phyloP scores from a whole-genome alignment of 2,329 filamentous ascomycete genomes.

The Curvularia spicifera region DNA sequence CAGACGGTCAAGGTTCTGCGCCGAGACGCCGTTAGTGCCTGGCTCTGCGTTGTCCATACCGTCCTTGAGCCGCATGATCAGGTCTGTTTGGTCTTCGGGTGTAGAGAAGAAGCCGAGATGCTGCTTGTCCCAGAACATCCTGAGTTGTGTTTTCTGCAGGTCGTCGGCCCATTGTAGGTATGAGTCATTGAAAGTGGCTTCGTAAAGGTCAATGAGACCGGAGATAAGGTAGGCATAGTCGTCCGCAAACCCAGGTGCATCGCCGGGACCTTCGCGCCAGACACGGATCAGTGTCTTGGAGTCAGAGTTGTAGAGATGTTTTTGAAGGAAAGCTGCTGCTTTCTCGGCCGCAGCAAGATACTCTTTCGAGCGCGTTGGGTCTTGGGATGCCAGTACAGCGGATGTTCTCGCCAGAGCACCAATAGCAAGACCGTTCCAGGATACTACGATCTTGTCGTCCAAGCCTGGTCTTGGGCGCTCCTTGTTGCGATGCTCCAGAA shows the following conservation, averaged over 20 bases:
- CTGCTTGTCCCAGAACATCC: conserved; percentile 75
- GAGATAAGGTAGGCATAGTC: conserved; percentile 91
- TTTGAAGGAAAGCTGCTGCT: conserved; percentile 74
- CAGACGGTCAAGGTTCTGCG: conserved; percentile 84
- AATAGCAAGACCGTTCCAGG: conserved; percentile 89
- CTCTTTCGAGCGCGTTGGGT: conserved; percentile 61
- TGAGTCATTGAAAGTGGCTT: conserved; percentile 76
- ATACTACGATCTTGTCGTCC: conserved; percentile 86
- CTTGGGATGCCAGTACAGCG: conserved; percentile 68
- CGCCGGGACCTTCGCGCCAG: conserved; percentile 70
- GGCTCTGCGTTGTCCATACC: conserved; percentile 94
- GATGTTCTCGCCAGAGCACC: conserved; percentile 78
- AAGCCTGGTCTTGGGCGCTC: conserved; percentile 78
- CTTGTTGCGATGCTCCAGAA: conserved; percentile 73
- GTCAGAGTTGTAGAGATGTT: conserved; percentile 72
- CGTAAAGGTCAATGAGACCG: conserved; percentile 83
- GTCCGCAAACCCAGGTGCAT: conserved; percentile 80
- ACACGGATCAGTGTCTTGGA: conserved; percentile 73
- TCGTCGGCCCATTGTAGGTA: conserved; percentile 82
- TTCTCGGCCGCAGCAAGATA: conserved; percentile 72
- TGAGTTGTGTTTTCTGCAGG: conserved; percentile 78
- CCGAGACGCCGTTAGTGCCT: conserved; percentile 86
- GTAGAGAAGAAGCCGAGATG: conserved; percentile 75
- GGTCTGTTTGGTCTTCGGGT: conserved; percentile 65
- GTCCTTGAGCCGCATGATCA: conserved; percentile 87